Evolutionary conservation across 306 rosid genomes (phyloP).

Genomic region (Fragaria vesca): DNA sequence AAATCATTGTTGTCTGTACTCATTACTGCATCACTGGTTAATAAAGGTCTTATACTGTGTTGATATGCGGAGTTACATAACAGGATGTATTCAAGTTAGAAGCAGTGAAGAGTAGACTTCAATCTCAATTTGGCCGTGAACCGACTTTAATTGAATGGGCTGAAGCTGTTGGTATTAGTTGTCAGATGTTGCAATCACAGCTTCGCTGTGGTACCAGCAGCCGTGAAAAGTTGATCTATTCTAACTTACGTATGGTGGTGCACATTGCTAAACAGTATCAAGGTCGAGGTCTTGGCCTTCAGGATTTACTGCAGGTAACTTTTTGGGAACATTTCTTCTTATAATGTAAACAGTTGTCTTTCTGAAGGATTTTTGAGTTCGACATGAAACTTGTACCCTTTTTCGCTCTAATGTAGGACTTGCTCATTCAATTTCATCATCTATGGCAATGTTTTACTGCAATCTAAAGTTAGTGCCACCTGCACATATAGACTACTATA

Average conservation of each 20-base stretch:
- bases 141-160: conserved; percentile 96
- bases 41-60: conserved; percentile 24
- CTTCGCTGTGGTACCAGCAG: conserved; percentile 54
- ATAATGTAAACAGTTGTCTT: neutral
- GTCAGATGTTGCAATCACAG: conserved; percentile 48
- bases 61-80: conserved; percentile 34
- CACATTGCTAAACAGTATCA: conserved; percentile 84
- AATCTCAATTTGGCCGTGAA: conserved; percentile 77
- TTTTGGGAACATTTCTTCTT: neutral
- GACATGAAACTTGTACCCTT: neutral
- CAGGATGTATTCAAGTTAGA: conserved; percentile 73
- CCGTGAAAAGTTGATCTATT: conserved; percentile 62
- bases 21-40: conserved; percentile 13
- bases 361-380: neutral
- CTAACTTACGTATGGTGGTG: conserved; percentile 89
- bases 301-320: conserved; percentile 87
- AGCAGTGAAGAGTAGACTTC: conserved; percentile 63
- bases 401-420: neutral
- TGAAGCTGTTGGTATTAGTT: conserved; percentile 65
- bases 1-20: conserved; percentile 19
- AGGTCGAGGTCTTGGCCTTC: conserved; percentile 83
- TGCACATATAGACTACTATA: neutral
- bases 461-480: neutral
- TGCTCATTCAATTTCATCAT: neutral
- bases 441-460: neutral